These are phyloP conservation scores for Heliocybe sulcata DNA, from an alignment of 1,284 basidiomycete species.

Conservation along the genomic window DNA sequence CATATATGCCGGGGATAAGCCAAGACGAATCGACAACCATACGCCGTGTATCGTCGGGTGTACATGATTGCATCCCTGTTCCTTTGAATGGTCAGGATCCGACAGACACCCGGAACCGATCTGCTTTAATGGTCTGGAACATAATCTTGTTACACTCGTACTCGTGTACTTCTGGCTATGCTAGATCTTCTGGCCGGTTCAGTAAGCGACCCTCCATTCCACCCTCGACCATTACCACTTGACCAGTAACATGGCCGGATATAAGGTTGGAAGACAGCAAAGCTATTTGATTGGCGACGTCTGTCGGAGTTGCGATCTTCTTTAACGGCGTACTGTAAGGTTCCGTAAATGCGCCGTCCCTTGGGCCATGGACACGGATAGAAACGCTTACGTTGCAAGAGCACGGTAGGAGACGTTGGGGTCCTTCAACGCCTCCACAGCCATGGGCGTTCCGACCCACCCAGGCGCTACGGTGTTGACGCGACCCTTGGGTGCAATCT, in stretches of 20 bases:
- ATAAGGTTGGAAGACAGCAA: conserved; percentile 53
- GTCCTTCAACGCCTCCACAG: conserved; percentile 37
- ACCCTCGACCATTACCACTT: conserved; percentile 66
- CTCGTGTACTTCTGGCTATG: not conserved
- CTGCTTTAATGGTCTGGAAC: too few relatives aligned
- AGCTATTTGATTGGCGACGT: conserved; percentile 62
- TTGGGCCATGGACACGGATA: too few relatives aligned
- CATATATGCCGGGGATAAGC: too few relatives aligned
- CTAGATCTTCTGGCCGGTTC: conserved; percentile 30
- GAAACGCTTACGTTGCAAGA: conserved; percentile 58
- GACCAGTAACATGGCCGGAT: conserved; percentile 68
- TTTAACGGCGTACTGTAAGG: conserved; percentile 55
- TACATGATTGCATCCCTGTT: too few relatives aligned
- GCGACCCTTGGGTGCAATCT: conserved; percentile 60
- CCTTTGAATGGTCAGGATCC: too few relatives aligned
- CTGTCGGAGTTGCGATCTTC: conserved; percentile 56
- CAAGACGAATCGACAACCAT: too few relatives aligned
- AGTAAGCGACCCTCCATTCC: conserved; percentile 68
- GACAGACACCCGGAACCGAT: too few relatives aligned
- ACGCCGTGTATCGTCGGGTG: too few relatives aligned
- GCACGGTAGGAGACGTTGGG: conserved; percentile 41
- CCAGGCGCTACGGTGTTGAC: conserved; percentile 73
- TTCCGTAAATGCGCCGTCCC: not conserved
- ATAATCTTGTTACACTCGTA: too few relatives aligned
- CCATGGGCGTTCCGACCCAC: conserved; percentile 64